Base-by-base conservation (phyloP, 208 protist genomes). In the Acanthamoeba castellanii region DNA sequence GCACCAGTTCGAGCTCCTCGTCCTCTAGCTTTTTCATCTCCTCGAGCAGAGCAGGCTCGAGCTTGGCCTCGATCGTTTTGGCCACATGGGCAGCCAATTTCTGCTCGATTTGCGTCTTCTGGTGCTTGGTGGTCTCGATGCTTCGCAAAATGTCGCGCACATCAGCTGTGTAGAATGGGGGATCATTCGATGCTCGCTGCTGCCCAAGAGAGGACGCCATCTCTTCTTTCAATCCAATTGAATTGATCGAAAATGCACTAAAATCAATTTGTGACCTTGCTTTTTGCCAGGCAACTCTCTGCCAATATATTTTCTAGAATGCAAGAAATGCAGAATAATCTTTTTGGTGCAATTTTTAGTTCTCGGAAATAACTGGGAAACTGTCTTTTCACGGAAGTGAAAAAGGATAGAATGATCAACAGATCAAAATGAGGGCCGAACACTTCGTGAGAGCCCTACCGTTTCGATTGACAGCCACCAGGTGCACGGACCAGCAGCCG, bases 21-120 rank as follows among this genome's bases (percentile, higher is more conserved):
- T 94, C 66, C 20, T 94, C 68, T 1, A 94, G n/a, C 9, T 2
- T 7, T 47, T 57, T 94, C 64, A 94, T 14, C 27, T 94, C 66
- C 0, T 52, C 59, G 22, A 94, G 89, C 22, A 94, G 61, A 16
- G 85, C 32, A 18, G 85, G 52, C 1, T 66, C 30, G 85, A 92
- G 22, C 42, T 70, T 61, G 55, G 52, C 45, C 55, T 92, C 85
- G 32, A 92, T 72, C 32, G 61, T 92, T 30, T 92, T 92, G 55
- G 85, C 20, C 16, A 94, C 89, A 94, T 94, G 66, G 89, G 11
- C 89, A 82, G 37, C 55, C 64, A 74, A 50, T 55, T 81, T 74
- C 22, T 74, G 64, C 20, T 82, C 89, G 13, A 94, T 50, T 37
- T 32, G 14, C 66, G 37, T 59, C 89, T 68, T 52, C 32, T 94